Evolutionary conservation across 192 early-diverging fungal species (phyloP).

Genomic region (Nowakowskiella sp.): DNA sequence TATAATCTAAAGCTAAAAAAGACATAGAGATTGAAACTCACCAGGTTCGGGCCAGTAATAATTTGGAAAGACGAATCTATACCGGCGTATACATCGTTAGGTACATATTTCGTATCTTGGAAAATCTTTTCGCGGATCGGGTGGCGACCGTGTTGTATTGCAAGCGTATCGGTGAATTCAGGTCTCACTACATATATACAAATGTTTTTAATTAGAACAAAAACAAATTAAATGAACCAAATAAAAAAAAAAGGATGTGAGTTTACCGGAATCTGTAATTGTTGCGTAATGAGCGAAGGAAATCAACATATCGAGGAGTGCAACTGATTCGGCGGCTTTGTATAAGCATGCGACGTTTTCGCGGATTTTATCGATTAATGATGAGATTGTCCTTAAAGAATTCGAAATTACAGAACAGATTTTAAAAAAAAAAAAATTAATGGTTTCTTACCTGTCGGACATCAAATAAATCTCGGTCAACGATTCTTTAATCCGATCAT

Average conservation of each 20-base stretch:
- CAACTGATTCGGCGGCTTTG: constrained; percentile 65
- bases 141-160: constrained; percentile 67
- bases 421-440: too few relatives aligned
- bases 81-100: constrained; percentile 63
- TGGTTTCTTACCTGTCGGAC: constrained; percentile 55
- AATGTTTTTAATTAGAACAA: constrained; percentile 1
- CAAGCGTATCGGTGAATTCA: constrained; percentile 70
- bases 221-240: constrained; percentile 1
- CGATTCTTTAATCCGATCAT: constrained; percentile 72
- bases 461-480: constrained; percentile 74
- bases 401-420: neutral
- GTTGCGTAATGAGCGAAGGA: constrained; percentile 67
- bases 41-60: constrained; percentile 89
- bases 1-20: constrained; percentile 9
- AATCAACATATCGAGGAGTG: constrained; percentile 65
- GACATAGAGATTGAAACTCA: neutral
- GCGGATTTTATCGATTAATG: constrained; percentile 46
- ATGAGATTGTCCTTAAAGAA: constrained; percentile 31
- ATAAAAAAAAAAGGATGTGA: too few relatives aligned
- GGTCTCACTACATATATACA: constrained; percentile 47
- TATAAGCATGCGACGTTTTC: constrained; percentile 56
- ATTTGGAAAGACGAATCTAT: constrained; percentile 56
- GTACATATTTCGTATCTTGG: constrained; percentile 42
- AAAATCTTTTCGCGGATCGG: constrained; percentile 55
- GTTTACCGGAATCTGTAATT: constrained; percentile 41